Conservation (phyloP, 2,329 filamentous ascomycete genomes). For the Magnaporthales sp. region DNA sequence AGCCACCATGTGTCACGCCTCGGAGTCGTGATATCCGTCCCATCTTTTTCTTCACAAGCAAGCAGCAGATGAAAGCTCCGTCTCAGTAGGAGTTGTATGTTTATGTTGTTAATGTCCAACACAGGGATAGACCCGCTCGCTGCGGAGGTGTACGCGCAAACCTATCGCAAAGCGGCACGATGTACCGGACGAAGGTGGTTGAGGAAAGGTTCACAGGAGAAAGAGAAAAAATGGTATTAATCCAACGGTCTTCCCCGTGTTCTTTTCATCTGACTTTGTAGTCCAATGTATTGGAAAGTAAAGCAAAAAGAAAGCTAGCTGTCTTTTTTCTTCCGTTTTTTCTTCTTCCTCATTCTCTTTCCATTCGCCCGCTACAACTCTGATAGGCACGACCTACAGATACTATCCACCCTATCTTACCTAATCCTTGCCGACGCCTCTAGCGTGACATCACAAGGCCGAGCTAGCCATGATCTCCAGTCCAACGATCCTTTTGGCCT, state of each 20-base stretch:
- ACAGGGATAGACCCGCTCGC: not conserved
- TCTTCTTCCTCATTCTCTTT: not conserved
- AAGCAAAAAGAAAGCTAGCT: not conserved
- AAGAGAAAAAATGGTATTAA: not conserved
- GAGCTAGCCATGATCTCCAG: not conserved
- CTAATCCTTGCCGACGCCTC: not conserved
- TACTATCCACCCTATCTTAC: not conserved
- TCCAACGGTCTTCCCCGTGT: not conserved
- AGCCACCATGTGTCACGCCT: not conserved
- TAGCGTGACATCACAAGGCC: not conserved
- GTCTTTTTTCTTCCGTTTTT: no score
- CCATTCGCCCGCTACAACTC: not conserved
- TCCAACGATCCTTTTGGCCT: not conserved
- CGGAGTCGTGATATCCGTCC: not conserved
- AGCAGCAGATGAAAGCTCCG: not conserved
- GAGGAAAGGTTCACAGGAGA: not conserved
- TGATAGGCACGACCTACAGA: not conserved
- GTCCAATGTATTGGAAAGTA: not conserved
- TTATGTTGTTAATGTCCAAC: not conserved
- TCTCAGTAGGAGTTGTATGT: not conserved
- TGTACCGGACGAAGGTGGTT: not conserved
- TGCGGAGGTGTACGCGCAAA: not conserved
- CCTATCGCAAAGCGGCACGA: not conserved
- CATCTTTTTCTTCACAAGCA: not conserved
- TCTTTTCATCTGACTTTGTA: not conserved